A percentile compares a stretch with the other conserved stretches of the same genome.
Evolutionary conservation across 2,329 filamentous ascomycete species (phyloP).

Genomic region (Neofusicoccum sp.): DNA sequence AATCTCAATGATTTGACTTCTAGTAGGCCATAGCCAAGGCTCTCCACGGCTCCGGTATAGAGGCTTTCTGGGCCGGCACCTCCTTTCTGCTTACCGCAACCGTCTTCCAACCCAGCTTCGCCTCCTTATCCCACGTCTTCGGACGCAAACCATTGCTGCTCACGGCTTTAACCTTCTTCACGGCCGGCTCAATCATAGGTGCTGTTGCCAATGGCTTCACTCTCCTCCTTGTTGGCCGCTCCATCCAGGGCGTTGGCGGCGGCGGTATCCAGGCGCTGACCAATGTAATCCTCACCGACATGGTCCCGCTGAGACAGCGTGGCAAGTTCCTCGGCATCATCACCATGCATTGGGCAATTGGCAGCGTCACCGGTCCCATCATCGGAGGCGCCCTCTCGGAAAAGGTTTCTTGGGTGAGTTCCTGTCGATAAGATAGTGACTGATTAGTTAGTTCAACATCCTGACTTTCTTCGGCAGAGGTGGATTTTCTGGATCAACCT

Average conservation of each 20-base stretch:
- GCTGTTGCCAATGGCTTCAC: conserved; percentile 43
- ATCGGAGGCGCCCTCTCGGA: conserved; percentile 31
- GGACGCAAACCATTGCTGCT: conserved; percentile 45
- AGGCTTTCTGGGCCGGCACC: conserved; percentile 71
- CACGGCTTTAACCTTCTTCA: conserved; percentile 42
- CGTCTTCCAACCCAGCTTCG: conserved; percentile 55
- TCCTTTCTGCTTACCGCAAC: conserved; percentile 67
- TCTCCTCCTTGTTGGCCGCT: conserved; percentile 44
- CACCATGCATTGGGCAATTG: conserved; percentile 29
- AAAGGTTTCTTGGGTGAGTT: conserved; percentile 23
- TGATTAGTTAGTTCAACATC: background rate
- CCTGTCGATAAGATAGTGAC: background rate
- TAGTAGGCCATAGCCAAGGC: conserved; percentile 29
- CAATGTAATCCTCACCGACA: conserved; percentile 21
- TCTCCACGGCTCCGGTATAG: conserved; percentile 22
- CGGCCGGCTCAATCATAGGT: conserved; percentile 44
- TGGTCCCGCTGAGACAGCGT: conserved; percentile 23
- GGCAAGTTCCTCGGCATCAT: conserved; percentile 26
- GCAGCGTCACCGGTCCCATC: conserved; percentile 34
- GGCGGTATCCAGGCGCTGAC: conserved; percentile 51
- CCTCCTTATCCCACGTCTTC: conserved; percentile 47
- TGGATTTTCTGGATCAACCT: conserved; percentile 43
- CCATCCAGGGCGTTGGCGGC: conserved; percentile 52
- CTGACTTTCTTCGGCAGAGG: conserved; percentile 22
- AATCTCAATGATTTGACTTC: conserved; percentile 25